phyloP scores from a whole-genome alignment of 2,329 filamentous ascomycete species.

The Diaporthe ampelina region DNA sequence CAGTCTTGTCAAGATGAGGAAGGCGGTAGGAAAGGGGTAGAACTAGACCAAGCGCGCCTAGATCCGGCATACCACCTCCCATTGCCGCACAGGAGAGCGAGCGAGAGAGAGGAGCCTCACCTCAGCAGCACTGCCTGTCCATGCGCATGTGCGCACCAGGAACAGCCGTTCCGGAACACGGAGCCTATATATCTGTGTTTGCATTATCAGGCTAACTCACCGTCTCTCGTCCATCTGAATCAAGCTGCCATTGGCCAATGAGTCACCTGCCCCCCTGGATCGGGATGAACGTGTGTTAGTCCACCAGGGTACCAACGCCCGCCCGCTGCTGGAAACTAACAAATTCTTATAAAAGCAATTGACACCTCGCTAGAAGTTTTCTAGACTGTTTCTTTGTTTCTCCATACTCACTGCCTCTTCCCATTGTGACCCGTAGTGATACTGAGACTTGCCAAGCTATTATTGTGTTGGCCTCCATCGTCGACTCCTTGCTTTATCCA shows the following conservation, averaged over 20 bases:
- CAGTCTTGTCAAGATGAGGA: conserved; percentile 25
- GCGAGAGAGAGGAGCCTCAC: conserved; percentile 9
- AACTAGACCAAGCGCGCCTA: conserved; percentile 28
- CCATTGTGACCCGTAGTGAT: not conserved
- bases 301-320: not conserved
- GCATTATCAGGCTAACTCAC: conserved; percentile 24
- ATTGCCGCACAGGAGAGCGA: conserved; percentile 7
- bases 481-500: not conserved
- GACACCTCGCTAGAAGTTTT: conserved; percentile 14
- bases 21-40: conserved; percentile 25
- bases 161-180: conserved; percentile 12
- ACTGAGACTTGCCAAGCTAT: not conserved
- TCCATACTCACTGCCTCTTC: not conserved
- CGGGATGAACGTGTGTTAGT: conserved; percentile 12
- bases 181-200: conserved; percentile 21
- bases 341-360: conserved; percentile 25
- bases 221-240: conserved; percentile 11
- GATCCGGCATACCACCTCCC: conserved; percentile 26
- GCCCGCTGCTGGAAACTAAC: not conserved
- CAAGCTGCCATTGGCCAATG: conserved; percentile 43
- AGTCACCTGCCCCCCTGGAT: conserved; percentile 42
- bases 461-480: not conserved
- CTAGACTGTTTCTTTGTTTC: conserved; percentile 3
- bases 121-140: conserved; percentile 10
- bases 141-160: conserved; percentile 26